Conservation (phyloP, 2,329 filamentous ascomycete species). For the Arthroderma sp. region DNA sequence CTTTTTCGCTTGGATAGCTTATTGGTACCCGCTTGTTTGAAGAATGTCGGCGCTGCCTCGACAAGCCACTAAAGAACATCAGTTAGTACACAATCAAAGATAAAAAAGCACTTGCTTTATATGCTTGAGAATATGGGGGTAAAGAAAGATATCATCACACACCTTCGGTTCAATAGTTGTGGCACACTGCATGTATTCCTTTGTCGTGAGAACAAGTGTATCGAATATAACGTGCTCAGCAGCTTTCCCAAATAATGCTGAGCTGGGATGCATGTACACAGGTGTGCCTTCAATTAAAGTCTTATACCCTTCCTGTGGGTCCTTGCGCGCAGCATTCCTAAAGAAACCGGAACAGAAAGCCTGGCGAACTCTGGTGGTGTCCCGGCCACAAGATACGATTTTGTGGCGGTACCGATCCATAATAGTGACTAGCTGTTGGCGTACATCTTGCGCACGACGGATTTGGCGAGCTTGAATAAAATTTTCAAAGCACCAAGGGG, state of each 20-base stretch:
- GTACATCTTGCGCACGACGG: constrained; percentile 78
- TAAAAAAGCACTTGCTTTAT: not conserved
- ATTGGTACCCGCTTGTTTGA: constrained; percentile 88
- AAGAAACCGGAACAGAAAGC: constrained; percentile 92
- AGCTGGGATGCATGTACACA: constrained; percentile 86
- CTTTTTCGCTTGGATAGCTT: constrained; percentile 80
- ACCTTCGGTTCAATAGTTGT: constrained; percentile 82
- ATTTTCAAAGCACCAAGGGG: constrained; percentile 93
- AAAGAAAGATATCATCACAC: constrained; percentile 15
- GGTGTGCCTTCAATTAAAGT: constrained; percentile 91
- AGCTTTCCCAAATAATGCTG: constrained; percentile 86
- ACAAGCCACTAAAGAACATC: constrained; percentile 55
- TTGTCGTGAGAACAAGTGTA: constrained; percentile 42
- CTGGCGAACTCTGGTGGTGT: constrained; percentile 76
- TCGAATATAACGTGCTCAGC: constrained; percentile 96
- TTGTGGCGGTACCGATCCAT: constrained; percentile 82
- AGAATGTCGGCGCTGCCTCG: constrained; percentile 95
- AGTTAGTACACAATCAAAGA: not conserved
- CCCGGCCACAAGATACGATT: constrained; percentile 71
- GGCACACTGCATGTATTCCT: constrained; percentile 96
- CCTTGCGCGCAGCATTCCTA: constrained; percentile 86
- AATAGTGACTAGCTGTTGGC: constrained; percentile 82
- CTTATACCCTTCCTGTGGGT: constrained; percentile 94
- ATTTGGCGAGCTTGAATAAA: constrained; percentile 90
- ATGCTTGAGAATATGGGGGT: not conserved